Conservation (phyloP, 805 yeast genomes). For the Yamadazyma endophytica region DNA sequence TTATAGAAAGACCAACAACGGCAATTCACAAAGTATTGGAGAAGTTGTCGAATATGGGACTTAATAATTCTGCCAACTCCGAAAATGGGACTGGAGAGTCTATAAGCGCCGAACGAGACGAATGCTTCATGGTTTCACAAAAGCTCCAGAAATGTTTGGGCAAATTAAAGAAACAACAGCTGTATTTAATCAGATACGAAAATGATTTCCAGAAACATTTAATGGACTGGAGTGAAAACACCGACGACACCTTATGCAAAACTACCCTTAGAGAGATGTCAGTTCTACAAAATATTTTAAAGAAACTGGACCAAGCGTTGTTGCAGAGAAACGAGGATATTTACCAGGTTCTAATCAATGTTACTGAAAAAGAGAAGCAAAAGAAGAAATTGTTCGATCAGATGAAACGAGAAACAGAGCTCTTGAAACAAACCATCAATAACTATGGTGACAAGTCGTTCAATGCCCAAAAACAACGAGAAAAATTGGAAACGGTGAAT, state of each 20-base stretch:
- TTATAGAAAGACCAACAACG: conserved; percentile 5
- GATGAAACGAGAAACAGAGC: neutral
- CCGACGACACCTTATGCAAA: conserved; percentile 4
- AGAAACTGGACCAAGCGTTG: neutral
- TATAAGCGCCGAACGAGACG: neutral
- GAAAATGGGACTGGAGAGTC: too few species aligned
- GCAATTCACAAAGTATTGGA: conserved; percentile 8
- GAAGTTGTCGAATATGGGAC: too few species aligned
- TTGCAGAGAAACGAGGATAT: conserved; percentile 6
- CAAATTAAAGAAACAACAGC: conserved; percentile 2
- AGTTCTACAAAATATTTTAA: conserved; percentile 4
- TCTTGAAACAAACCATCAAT: neutral
- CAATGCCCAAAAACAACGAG: conserved; percentile 17
- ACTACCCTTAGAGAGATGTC: conserved; percentile 5
- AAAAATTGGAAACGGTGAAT: conserved; percentile 48
- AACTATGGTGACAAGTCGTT: conserved; percentile 8
- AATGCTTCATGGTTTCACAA: conserved; percentile 2
- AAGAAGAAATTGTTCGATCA: conserved; percentile 1
- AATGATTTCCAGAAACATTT: conserved; percentile 1
- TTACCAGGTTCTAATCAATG: conserved; percentile 2
- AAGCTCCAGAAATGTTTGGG: neutral
- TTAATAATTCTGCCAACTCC: too few species aligned
- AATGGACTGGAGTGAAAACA: conserved; percentile 6
- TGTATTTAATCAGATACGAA: neutral
- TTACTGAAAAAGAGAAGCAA: conserved; percentile 10